A percentile compares a stretch with the other conserved stretches of the same genome.
Conservation (phyloP, 495 filamentous ascomycete genomes). For the Alectoria sarmentosa region DNA sequence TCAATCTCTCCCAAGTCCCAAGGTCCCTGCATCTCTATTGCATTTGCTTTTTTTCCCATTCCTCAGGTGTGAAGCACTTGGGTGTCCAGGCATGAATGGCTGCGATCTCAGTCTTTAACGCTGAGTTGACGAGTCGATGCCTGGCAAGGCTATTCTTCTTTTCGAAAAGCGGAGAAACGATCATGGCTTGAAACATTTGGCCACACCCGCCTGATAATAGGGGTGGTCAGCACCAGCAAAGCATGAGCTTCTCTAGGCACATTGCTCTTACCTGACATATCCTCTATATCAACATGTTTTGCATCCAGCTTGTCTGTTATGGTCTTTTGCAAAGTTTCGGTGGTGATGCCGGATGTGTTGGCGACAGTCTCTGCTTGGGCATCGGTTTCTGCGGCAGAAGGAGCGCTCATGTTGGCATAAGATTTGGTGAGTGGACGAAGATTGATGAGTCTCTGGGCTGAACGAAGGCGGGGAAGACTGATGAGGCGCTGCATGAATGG, state of each 20-base stretch:
- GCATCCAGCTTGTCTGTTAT: conserved; percentile 69
- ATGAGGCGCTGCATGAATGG: conserved; percentile 11
- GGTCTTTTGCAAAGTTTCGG: conserved; percentile 57
- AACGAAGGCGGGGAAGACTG: conserved; percentile 33
- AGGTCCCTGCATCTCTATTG: not conserved
- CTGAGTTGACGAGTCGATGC: conserved; percentile 82
- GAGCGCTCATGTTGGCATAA: conserved; percentile 18
- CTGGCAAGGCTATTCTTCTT: conserved; percentile 83
- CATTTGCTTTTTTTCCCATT: conserved; percentile 70
- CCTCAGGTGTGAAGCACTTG: conserved; percentile 91
- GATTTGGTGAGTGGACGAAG: not conserved
- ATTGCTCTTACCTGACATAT: conserved; percentile 73
- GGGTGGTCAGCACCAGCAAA: not conserved
- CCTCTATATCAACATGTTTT: conserved; percentile 81
- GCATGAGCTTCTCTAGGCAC: not conserved
- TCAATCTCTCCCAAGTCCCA: not conserved
- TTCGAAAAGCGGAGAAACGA: conserved; percentile 81
- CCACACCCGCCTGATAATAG: conserved; percentile 80
- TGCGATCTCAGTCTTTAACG: conserved; percentile 86
- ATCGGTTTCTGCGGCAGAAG: conserved; percentile 28
- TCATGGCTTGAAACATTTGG: conserved; percentile 85
- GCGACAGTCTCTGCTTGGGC: conserved; percentile 46
- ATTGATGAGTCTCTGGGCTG: conserved; percentile 13
- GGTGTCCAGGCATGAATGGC: conserved; percentile 98
- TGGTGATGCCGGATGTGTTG: conserved; percentile 55